Percentiles rank a stretch among this genome's conserved stretches.
Evolutionary conservation across 2,329 filamentous ascomycete species (phyloP).

Genomic region (Fulvia fulva): DNA sequence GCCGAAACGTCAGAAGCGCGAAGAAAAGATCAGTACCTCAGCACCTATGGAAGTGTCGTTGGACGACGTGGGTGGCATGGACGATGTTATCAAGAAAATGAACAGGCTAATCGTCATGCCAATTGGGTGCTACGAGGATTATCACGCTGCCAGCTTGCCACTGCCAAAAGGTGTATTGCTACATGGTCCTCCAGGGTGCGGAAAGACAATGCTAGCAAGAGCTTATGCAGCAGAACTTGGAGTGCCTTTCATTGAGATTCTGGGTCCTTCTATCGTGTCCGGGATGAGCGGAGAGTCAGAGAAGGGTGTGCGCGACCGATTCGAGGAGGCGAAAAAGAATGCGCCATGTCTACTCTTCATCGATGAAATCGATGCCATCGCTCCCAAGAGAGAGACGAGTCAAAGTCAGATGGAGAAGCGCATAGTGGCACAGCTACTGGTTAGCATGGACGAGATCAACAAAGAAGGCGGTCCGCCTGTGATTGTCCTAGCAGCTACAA

Average conservation of each 20-base stretch:
- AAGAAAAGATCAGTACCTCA: conserved; percentile 42
- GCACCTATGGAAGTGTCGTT: conserved; percentile 66
- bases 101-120: conserved; percentile 70
- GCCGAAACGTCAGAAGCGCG: conserved; percentile 58
- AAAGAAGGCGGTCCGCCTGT: conserved; percentile 67
- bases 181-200: conserved; percentile 79
- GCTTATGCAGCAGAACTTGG: conserved; percentile 72
- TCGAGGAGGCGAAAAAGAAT: conserved; percentile 79
- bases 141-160: conserved; percentile 61
- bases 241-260: conserved; percentile 76
- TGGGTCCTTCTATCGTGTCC: conserved; percentile 74
- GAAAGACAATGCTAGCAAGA: conserved; percentile 79
- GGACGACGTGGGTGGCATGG: conserved; percentile 71
- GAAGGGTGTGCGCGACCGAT: conserved; percentile 77
- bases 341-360: conserved; percentile 90
- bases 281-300: conserved; percentile 88
- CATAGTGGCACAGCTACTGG: conserved; percentile 76
- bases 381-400: conserved; percentile 76
- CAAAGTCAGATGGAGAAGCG: conserved; percentile 87
- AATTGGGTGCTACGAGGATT: conserved; percentile 64
- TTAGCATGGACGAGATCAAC: conserved; percentile 77
- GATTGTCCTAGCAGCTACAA: conserved; percentile 87
- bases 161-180: conserved; percentile 71
- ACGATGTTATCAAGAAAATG: conserved; percentile 65
- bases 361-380: conserved; percentile 87